phyloP scores from a whole-genome alignment of 148 eudicot species.

The Cornus controversa region DNA sequence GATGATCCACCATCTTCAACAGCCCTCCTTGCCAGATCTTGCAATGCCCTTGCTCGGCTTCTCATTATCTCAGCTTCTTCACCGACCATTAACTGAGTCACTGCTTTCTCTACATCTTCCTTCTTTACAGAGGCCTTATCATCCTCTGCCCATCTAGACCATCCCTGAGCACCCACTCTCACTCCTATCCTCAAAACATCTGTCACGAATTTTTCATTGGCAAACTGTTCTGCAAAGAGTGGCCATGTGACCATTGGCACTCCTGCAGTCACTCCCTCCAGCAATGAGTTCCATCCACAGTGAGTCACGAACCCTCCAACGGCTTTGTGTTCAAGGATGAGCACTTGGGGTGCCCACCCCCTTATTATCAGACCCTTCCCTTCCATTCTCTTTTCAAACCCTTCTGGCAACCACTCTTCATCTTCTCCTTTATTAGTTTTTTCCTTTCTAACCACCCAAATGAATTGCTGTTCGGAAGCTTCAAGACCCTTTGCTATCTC shows the following conservation, averaged over 20 bases:
- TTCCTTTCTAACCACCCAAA: constrained; percentile 25
- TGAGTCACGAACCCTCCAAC: constrained; percentile 26
- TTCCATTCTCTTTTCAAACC: constrained; percentile 12
- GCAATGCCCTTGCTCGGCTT: constrained; percentile 5
- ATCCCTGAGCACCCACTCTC: constrained; percentile 14
- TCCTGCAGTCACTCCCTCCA: constrained; percentile 23
- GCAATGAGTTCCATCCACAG: constrained; percentile 21
- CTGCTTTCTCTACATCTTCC: constrained; percentile 10
- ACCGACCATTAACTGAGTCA: neutral
- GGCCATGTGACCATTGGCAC: constrained; percentile 25
- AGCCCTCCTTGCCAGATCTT: constrained; percentile 12
- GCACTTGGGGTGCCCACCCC: constrained; percentile 27
- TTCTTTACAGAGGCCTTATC: neutral
- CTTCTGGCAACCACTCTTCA: constrained; percentile 17
- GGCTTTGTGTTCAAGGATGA: constrained; percentile 20
- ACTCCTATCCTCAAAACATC: constrained; percentile 20
- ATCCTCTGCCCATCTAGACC: neutral
- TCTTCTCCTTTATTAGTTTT: too few species aligned
- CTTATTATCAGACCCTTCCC: constrained; percentile 21
- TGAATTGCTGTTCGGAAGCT: constrained; percentile 22
- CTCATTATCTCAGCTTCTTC: constrained; percentile 11
- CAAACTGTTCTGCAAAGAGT: constrained; percentile 16
- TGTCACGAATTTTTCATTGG: constrained; percentile 12
- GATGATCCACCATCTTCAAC: constrained; percentile 16
- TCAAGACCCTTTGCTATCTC: constrained; percentile 26